Evolutionary conservation across 2,329 filamentous ascomycete species (phyloP).

Genomic region (Cladobotryum mycophilum): DNA sequence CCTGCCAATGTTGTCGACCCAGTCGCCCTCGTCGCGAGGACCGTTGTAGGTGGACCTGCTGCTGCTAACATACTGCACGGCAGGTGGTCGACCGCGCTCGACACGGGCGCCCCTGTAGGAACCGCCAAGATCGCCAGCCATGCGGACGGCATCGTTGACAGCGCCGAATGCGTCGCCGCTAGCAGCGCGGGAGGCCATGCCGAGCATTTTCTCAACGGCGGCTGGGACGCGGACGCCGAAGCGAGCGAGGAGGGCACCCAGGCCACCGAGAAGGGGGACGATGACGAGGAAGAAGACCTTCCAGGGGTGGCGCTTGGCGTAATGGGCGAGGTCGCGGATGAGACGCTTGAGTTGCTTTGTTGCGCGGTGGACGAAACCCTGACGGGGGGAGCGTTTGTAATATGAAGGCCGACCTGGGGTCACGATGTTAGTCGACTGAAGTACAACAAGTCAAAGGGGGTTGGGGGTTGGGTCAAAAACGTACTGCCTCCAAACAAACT

Average conservation of each 20-base stretch:
- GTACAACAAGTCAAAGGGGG: background rate
- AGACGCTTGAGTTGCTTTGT: conserved; percentile 72
- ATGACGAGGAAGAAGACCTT: conserved; percentile 85
- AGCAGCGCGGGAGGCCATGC: conserved; percentile 44
- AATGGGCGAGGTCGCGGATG: conserved; percentile 72
- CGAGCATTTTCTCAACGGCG: conserved; percentile 52
- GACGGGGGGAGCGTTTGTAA: conserved; percentile 76
- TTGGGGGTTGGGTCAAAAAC: conserved; percentile 13
- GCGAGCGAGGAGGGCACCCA: conserved; percentile 69
- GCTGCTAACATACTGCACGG: conserved; percentile 33
- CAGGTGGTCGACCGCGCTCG: conserved; percentile 29
- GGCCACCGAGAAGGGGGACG: conserved; percentile 77
- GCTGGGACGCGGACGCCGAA: conserved; percentile 74
- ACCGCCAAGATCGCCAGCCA: conserved; percentile 37
- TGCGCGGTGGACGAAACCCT: conserved; percentile 68
- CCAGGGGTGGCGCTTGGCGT: conserved; percentile 74
- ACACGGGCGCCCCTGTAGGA: conserved; percentile 20
- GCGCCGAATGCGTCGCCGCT: conserved; percentile 43
- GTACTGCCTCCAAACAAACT: conserved; percentile 42
- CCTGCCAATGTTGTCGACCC: conserved; percentile 29
- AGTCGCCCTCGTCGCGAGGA: conserved; percentile 21
- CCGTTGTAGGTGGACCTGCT: conserved; percentile 24
- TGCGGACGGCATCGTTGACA: conserved; percentile 49
- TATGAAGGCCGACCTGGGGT: conserved; percentile 50
- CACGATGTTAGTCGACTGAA: conserved; percentile 2